Base-by-base conservation (phyloP, 495 filamentous ascomycete genomes). In the Daldinia caldariorum region DNA sequence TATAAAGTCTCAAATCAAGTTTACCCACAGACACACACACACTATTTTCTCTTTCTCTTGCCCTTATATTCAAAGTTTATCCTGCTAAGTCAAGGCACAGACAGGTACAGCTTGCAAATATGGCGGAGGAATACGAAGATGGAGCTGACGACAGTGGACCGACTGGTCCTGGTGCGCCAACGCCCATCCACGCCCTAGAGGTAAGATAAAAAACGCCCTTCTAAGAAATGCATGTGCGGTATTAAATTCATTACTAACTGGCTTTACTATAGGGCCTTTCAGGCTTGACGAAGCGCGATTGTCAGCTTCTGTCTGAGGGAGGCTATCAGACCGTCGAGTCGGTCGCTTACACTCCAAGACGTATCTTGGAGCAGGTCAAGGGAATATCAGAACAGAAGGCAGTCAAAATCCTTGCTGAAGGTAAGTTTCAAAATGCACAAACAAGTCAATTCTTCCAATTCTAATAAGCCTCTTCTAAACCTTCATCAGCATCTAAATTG, bases 361-460 rank as follows among this genome's bases (percentile, higher is more conserved):
- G 94, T 73, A 78, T 91, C 34, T 80, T 99, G 10, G 94, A 98
- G 73, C 92, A 94, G 70, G 94, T 99, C 76, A 98, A 98, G 79
- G 94, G 94, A 63, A 97, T 99, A 41, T 98, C 95, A 12, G 94
- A 97, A 79, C 90, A 94, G 72, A 99, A 99, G 77, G 96, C 96
- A 3, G 89, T 86, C 20, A 98, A 98, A 76, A 87, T 99, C n/a
- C 84, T 99, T 14, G 89, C 89, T 7, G 95, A 98, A 83, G 94
- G 94, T 93, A 78, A 74, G 77, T 69, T 20, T 7, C 58, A 37
- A 41, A 18, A 7, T 38, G 59, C 22, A 59, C 58, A 29, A 7
- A 0, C 10, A 45, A 51, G 41, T 34, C 26, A 4, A 39, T 18
- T 50, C 14, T 39, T 26, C 53, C 20, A 14, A 10, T 39, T 26